Evolutionary conservation across 2,329 filamentous ascomycete genomes (phyloP), one percentile per base, ranked within the genome.

Genomic region (Chrysosporium keratinophilum): DNA sequence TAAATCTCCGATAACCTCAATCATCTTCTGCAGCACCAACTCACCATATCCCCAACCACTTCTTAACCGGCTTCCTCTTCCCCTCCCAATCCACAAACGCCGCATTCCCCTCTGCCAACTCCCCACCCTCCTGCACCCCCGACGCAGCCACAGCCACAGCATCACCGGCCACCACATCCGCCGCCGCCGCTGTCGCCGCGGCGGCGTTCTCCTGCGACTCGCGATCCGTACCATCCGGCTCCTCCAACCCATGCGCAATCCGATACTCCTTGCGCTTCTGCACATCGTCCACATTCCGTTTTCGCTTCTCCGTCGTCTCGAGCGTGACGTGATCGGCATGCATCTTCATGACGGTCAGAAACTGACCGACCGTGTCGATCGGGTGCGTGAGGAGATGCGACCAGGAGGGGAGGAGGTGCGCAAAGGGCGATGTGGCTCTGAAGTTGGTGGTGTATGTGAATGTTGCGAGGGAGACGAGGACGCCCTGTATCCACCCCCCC

Each of bases 251-350:
- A 74, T 95, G 88, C 57, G 85, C 88, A 70, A 88, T 84, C 63
- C 90, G 82, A 71, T 88, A 98, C 69, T 87, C 83, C 57, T 80
- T 80, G 63, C 91, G 79, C 80, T 96, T 95, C 68, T 84, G 80
- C 28, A 93, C 84, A 72, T 98, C 93, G 61, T 95, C 88, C 54
- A 88, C 77, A 60, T 82, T 83, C 64, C 78, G 78, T 63, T 81
- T 80, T 53, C 90, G 80, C 72, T 82, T 82, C 69, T 90, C 87
- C 50, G 78, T 76, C 28, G 85, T 85, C 64, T 82, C 73, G 59
- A 79, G 75, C 31, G 82, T 84, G 59, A 80, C 80, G 68, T 90
- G 84, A 62, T 82, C 78, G 60, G 86, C 79, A 66, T 94, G 85
- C 73, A 95, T 78, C 57, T 80, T 77, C 64, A 91, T 80, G 54